These are phyloP conservation scores for Glycine soja DNA, from an alignment of 306 rosid species.

Conservation along the genomic window DNA sequence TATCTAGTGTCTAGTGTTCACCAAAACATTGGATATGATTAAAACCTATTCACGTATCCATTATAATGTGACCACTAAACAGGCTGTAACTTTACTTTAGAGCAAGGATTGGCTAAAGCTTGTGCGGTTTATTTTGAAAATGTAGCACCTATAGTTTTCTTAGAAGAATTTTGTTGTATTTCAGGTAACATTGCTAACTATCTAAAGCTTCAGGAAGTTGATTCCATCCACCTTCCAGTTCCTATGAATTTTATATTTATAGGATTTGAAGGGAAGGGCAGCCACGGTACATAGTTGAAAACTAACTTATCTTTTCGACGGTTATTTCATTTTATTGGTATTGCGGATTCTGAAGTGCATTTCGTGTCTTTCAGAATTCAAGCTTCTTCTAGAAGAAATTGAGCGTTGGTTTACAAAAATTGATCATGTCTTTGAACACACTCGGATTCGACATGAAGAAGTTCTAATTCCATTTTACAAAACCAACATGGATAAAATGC, in stretches of 20 bases:
- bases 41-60: background rate
- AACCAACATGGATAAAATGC: constrained; percentile 64
- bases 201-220: constrained; percentile 86
- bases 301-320: constrained; percentile 21
- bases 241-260: constrained; percentile 92
- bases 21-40: background rate
- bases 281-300: constrained; percentile 67
- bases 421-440: constrained; percentile 91
- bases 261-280: constrained; percentile 95
- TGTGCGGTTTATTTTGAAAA: background rate
- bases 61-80: no score
- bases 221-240: constrained; percentile 83
- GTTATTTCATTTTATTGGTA: constrained; percentile 35
- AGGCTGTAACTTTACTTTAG: background rate
- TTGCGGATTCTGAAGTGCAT: constrained; percentile 12
- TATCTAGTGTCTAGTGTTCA: background rate
- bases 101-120: constrained; percentile 15
- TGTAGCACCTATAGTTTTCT: background rate
- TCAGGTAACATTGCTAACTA: constrained; percentile 89
- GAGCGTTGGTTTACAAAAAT: constrained; percentile 96
- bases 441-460: constrained; percentile 72
- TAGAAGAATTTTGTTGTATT: constrained; percentile 31
- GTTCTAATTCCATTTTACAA: constrained; percentile 66
- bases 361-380: constrained; percentile 62
- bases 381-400: constrained; percentile 86